Evolutionary conservation across 768 basidiomycete species (phyloP), one percentile per base, ranked within the genome.

Genomic region (Serendipita sp.): DNA sequence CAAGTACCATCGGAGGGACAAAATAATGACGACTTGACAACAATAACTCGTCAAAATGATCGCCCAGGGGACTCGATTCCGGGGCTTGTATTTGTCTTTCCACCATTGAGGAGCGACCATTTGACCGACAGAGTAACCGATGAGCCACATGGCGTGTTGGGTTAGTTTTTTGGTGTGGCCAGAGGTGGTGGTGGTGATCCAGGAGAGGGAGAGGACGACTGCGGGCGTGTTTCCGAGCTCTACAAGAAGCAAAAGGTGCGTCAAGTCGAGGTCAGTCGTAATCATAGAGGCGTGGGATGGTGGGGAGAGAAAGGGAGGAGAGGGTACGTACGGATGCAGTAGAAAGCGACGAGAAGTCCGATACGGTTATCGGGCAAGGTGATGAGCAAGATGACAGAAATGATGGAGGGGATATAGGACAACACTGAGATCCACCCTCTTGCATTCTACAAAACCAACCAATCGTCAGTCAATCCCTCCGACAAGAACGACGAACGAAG

Each of bases 101-200:
- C 87, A 89, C 84, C 89, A 86, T 69, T 87, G 85, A 0, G 87
- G 86, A n/a, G 81, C 82, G 2, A 80, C 80, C 1, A 85, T 75
- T 64, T 89, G 88, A 63, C 87, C 89, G 23, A 88, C 76, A 23
- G 83, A 86, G 69, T 88, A 90, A 0, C 85, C 84, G 46, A 79
- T 79, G 10, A 90, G 76, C 78, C 88, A 80, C 66, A 90, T 82
- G 0, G 88, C 85, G 86, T 88, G 69, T 87, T 86, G 0, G 85
- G 86, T 0, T 85, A 80, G 68, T 66, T 76, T 77, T 70, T 76
- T 78, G 1, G 77, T 77, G 63, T 78, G 75, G 0, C 77, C 77
- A 29, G 74, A 74, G 0, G 84, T 87, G 3, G 85, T 80, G 45
- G 72, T 79, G 1, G 79, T 80, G 13, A 87, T 69, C 87, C 87